Base-by-base conservation (phyloP, 495 filamentous ascomycete species). In the Penicillium tannophilum region DNA sequence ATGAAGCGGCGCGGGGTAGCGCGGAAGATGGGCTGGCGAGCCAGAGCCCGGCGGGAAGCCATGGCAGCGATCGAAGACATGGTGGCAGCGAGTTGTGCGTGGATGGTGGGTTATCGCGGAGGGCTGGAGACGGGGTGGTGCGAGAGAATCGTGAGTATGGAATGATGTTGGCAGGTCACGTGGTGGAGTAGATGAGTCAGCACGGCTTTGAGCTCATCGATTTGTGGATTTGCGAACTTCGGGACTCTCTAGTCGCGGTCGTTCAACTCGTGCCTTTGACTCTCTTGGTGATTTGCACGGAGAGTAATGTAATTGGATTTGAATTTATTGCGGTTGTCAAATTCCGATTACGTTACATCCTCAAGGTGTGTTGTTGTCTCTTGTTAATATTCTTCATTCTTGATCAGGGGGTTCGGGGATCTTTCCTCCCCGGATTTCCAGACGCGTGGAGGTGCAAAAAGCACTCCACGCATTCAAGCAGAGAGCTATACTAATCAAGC, bases 51-150 rank as follows among this genome's bases (percentile, higher is more conserved):
- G 65, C 80, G 76, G 60, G 75, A 70, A 70, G 80, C 77, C 74
- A 79, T 69, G 63, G 81, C 75, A 71, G 75, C 73, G 66, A 80
- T 80, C 55, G 77, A 77, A 60, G 80, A 83, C 83, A 85, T 70
- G n/a, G 54, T 84, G 59, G 52, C 74, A 69, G 59, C 62, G 48
- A 48, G 55, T 66, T 59, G 62, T 60, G 56, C 50, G 59, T 62
- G 58, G 52, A 56, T 58, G 53, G 51, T 52, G 58, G 52, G 56
- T 59, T 44, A 41, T 58, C 45, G 55, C 56, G 48, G 56, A 64
- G 63, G 58, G 43, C 54, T 56, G 42, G 56, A 47, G 42, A 60
- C 60, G 59, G 53, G 63, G 51, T 67, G 65, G 65, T 63, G 66
- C 58, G 69, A 64, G 68, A 69, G 72, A 72, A 72, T 63, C 63